Percentiles rank a stretch among this genome's conserved stretches.
These are phyloP conservation scores for Alternaria brassicae DNA, from an alignment of 2,329 filamentous ascomycete species.

Conservation along the genomic window DNA sequence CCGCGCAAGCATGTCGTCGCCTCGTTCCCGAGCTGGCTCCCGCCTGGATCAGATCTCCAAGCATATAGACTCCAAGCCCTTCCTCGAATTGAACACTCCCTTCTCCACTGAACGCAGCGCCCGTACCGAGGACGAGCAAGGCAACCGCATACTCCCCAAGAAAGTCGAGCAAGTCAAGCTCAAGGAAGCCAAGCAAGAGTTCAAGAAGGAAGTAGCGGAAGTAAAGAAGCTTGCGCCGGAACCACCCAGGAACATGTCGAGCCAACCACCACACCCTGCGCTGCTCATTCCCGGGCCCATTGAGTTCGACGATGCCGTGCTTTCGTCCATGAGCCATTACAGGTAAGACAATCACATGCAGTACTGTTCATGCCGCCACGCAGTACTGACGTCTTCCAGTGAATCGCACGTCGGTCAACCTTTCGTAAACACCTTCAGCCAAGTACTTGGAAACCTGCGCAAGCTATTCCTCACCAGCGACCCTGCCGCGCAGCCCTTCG, in stretches of 20 bases:
- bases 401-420: conserved; percentile 91
- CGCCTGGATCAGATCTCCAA: conserved; percentile 67
- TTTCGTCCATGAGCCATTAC: conserved; percentile 93
- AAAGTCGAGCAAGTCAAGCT: conserved; percentile 14
- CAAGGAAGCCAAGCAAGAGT: conserved; percentile 5
- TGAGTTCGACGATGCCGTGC: conserved; percentile 96
- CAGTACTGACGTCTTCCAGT: conserved; percentile 55
- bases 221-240: conserved; percentile 24
- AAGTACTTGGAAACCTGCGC: conserved; percentile 85
- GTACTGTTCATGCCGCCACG: background rate
- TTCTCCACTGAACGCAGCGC: conserved; percentile 66
- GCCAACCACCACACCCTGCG: conserved; percentile 68
- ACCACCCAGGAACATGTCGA: conserved; percentile 57
- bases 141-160: conserved; percentile 37
- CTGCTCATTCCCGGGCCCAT: conserved; percentile 97
- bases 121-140: conserved; percentile 61
- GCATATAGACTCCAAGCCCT: conserved; percentile 64
- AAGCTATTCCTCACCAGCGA: conserved; percentile 93
- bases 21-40: conserved; percentile 50
- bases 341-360: conserved; percentile 61
- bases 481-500: conserved; percentile 83
- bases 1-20: conserved; percentile 43
- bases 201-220: conserved; percentile 12
- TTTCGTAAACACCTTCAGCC: conserved; percentile 90
- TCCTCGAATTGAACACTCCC: conserved; percentile 68